Evolutionary conservation across 2,329 filamentous ascomycete species (phyloP).

Genomic region (Trichoderma brevicompactum): DNA sequence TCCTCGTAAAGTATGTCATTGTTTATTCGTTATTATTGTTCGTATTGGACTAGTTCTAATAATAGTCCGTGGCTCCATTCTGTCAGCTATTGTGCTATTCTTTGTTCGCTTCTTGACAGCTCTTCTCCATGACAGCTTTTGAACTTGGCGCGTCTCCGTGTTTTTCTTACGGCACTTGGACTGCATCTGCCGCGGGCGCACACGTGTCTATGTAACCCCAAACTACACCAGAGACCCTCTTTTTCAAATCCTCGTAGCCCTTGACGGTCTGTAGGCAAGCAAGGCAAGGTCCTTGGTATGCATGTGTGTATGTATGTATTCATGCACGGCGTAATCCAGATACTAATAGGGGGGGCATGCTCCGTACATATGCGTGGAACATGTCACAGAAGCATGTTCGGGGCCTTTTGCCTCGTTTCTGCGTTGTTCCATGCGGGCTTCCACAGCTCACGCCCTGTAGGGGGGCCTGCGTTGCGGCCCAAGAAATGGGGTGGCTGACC

Average conservation of each 20-base stretch:
- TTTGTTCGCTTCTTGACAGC: not conserved
- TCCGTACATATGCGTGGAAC: not conserved
- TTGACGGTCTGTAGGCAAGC: not conserved
- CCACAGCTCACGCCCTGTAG: not conserved
- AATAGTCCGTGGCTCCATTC: not conserved
- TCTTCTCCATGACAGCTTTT: not conserved
- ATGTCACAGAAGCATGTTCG: constrained; percentile 18
- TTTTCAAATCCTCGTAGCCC: not conserved
- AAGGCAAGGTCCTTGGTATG: not conserved
- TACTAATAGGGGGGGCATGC: not conserved
- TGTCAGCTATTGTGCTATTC: not conserved
- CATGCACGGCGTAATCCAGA: constrained; percentile 6
- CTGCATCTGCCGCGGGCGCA: constrained; percentile 4
- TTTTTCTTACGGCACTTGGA: constrained; percentile 8
- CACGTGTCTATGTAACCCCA: constrained; percentile 1
- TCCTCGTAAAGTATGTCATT: not conserved
- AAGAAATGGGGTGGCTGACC: not conserved
- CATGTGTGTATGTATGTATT: constrained; percentile 16
- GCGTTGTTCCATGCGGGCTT: constrained; percentile 23
- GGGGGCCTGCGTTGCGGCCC: not conserved
- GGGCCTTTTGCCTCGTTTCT: constrained; percentile 3
- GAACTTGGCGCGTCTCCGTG: not conserved
- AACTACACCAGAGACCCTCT: not conserved
- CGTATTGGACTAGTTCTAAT: not conserved
- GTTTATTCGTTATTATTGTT: not conserved